phyloP scores from a whole-genome alignment of 2,329 filamentous ascomycete species.

The Pseudopyricularia javanii region DNA sequence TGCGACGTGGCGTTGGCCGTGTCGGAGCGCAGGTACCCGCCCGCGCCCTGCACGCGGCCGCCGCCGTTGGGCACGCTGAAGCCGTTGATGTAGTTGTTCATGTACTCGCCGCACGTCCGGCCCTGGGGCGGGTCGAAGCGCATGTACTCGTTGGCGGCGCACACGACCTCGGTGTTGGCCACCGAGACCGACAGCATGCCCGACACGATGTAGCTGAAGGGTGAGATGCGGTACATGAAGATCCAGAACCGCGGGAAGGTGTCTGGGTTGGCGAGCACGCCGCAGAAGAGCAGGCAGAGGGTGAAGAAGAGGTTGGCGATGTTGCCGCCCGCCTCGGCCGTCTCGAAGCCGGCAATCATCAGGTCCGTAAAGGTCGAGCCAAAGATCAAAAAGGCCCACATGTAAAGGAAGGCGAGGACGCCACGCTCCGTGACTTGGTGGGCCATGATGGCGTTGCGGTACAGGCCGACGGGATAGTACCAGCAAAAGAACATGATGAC shows the following conservation, averaged over 20 bases:
- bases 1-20: slow-evolving; percentile 22
- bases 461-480: slow-evolving; percentile 59
- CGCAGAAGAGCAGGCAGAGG: slow-evolving; percentile 52
- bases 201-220: slow-evolving; percentile 57
- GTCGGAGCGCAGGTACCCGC: slow-evolving; percentile 29
- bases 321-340: slow-evolving; percentile 55
- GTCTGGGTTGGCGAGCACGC: slow-evolving; percentile 45
- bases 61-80: background rate
- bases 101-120: slow-evolving; percentile 52
- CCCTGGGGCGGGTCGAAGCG: slow-evolving; percentile 51
- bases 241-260: slow-evolving; percentile 60
- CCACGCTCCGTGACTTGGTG: slow-evolving; percentile 42
- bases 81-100: slow-evolving; percentile 36
- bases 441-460: slow-evolving; percentile 42
- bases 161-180: slow-evolving; percentile 37
- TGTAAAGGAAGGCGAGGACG: slow-evolving; percentile 54
- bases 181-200: slow-evolving; percentile 58
- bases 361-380: slow-evolving; percentile 55
- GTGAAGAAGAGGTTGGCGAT: slow-evolving; percentile 55
- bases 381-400: slow-evolving; percentile 54
- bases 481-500: slow-evolving; percentile 54
- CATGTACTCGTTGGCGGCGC: slow-evolving; percentile 43
- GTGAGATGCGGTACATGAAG: slow-evolving; percentile 61
- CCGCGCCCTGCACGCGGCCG: slow-evolving; percentile 20
- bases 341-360: slow-evolving; percentile 49